These are phyloP conservation scores for Crithidia expoeki DNA, from an alignment of 208 protist genomes.

Conservation along the genomic window DNA sequence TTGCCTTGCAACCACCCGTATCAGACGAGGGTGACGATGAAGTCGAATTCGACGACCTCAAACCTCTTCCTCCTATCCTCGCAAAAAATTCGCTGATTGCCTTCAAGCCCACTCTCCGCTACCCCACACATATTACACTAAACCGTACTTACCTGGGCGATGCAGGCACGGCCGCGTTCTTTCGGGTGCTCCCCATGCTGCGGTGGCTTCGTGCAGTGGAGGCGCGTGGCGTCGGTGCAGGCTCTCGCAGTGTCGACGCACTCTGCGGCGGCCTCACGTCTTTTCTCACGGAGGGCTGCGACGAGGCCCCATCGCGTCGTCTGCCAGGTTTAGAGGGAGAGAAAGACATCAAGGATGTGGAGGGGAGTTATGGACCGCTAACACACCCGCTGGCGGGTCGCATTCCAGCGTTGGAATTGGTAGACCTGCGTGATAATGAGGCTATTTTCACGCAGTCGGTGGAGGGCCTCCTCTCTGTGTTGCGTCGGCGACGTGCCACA, in stretches of 20 bases:
- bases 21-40: not conserved
- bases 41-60: not conserved
- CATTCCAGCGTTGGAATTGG: slow-evolving; percentile 25
- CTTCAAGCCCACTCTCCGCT: slow-evolving; percentile 30
- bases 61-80: slow-evolving; percentile 7
- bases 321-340: too few relatives aligned
- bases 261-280: slow-evolving; percentile 27
- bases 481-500: slow-evolving; percentile 14
- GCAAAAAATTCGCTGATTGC: slow-evolving; percentile 8
- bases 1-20: slow-evolving; percentile 10
- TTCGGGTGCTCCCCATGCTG: slow-evolving; percentile 67
- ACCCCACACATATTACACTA: slow-evolving; percentile 50
- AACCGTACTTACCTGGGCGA: slow-evolving; percentile 71
- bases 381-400: slow-evolving; percentile 24
- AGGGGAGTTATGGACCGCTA: too few relatives aligned
- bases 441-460: slow-evolving; percentile 21
- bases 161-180: slow-evolving; percentile 59
- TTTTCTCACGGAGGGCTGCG: slow-evolving; percentile 19
- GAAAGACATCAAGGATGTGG: not conserved
- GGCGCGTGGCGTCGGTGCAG: slow-evolving; percentile 52
- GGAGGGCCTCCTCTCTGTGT: slow-evolving; percentile 18
- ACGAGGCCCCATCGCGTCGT: slow-evolving; percentile 3
- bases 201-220: slow-evolving; percentile 65
- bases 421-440: slow-evolving; percentile 32
- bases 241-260: slow-evolving; percentile 34